Conservation (phyloP, 1,284 basidiomycete species). For the Cryptococcus wingfieldii region DNA sequence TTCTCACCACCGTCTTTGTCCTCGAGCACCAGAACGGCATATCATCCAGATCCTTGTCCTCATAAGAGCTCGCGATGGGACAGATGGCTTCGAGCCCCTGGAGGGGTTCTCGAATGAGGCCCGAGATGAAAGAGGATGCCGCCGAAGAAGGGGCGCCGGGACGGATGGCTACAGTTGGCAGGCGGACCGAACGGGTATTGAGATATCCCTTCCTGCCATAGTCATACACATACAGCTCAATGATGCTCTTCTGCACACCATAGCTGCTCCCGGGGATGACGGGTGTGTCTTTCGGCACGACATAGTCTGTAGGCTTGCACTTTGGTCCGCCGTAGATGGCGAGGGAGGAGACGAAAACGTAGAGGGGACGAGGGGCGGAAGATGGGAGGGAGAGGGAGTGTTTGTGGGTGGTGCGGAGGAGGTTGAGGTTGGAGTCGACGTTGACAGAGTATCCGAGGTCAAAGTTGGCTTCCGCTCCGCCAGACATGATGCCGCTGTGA, state of each 20-base stretch:
- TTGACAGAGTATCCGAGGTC: constrained; percentile 60
- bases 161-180: constrained; percentile 62
- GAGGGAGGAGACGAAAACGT: constrained; percentile 60
- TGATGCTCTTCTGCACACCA: constrained; percentile 58
- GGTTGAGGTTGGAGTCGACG: constrained; percentile 57
- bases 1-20: constrained; percentile 52
- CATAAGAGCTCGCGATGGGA: constrained; percentile 51
- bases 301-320: constrained; percentile 46
- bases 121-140: constrained; percentile 61
- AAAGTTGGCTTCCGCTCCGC: constrained; percentile 62
- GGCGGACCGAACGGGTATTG: constrained; percentile 60
- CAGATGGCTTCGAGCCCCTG: constrained; percentile 55
- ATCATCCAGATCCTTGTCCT: constrained; percentile 47
- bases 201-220: constrained; percentile 61
- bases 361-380: constrained; percentile 49
- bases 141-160: constrained; percentile 58
- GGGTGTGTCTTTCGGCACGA: constrained; percentile 53
- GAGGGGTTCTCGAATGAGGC: constrained; percentile 62
- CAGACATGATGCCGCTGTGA: constrained; percentile 61
- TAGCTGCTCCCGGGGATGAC: constrained; percentile 59
- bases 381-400: constrained; percentile 37
- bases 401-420: constrained; percentile 54
- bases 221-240: constrained; percentile 62
- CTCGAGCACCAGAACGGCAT: constrained; percentile 58
- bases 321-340: constrained; percentile 63